These are phyloP conservation scores for Penicillium capsulatum DNA, from an alignment of 2,329 filamentous ascomycete species.

Conservation along the genomic window DNA sequence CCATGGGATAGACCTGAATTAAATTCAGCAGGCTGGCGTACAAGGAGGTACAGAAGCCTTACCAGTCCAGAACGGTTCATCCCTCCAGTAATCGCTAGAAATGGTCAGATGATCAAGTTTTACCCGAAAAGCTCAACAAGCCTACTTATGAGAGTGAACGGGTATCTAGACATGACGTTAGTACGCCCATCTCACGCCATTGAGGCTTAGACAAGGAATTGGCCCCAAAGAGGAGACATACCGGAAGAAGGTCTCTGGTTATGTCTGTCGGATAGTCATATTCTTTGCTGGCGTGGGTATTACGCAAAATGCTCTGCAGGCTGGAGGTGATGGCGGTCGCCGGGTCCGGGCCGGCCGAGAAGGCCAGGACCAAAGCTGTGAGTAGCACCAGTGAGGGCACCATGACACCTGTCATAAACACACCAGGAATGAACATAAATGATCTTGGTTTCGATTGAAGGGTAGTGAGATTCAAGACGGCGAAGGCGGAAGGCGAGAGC, in stretches of 20 bases:
- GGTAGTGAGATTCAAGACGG: not conserved
- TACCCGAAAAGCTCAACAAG: not conserved
- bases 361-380: conserved; percentile 19
- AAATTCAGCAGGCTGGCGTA: not conserved
- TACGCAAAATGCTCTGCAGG: conserved; percentile 54
- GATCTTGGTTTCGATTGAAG: not conserved
- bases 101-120: not conserved
- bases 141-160: conserved; percentile 42
- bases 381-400: conserved; percentile 12
- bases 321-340: conserved; percentile 38
- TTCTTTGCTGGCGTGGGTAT: conserved; percentile 49
- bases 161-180: conserved; percentile 32
- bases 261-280: conserved; percentile 61
- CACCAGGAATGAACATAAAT: conserved; percentile 1
- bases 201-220: not conserved
- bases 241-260: conserved; percentile 57
- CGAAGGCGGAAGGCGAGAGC: conserved; percentile 2
- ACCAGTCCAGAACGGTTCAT: conserved; percentile 46
- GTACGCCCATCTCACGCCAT: not conserved
- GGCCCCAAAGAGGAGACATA: conserved; percentile 28
- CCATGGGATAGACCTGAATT: conserved; percentile 52
- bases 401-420: conserved; percentile 1
- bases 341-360: conserved; percentile 22
- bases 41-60: conserved; percentile 20
- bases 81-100: conserved; percentile 55